Evolutionary conservation across 208 protist genomes (phyloP).

Genomic region (Leishmania amazonensis): DNA sequence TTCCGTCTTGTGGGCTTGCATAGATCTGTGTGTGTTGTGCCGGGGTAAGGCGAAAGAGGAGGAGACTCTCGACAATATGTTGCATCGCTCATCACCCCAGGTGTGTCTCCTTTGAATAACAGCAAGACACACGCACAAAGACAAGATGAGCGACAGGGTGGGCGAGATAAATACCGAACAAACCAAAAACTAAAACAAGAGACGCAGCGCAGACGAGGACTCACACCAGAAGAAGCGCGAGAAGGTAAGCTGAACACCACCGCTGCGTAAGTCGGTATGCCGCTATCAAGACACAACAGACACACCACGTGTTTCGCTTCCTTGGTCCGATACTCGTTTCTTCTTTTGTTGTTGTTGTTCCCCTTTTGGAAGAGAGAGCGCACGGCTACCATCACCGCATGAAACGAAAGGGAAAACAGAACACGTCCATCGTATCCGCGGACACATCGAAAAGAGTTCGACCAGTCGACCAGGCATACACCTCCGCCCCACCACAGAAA

Average conservation of each 20-base stretch:
- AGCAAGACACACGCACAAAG: too few relatives aligned
- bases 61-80: too few relatives aligned
- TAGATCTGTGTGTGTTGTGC: neutral
- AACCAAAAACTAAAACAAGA: neutral
- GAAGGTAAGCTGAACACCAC: too few relatives aligned
- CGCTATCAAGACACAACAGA: neutral
- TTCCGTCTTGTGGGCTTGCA: neutral
- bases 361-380: neutral
- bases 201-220: neutral
- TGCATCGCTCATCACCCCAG: too few relatives aligned
- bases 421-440: neutral
- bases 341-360: neutral
- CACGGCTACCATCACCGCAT: too few relatives aligned
- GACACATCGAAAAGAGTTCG: neutral
- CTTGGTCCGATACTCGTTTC: neutral
- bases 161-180: neutral
- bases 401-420: neutral
- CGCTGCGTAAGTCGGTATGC: too few relatives aligned
- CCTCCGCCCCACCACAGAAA: too few relatives aligned
- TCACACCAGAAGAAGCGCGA: neutral
- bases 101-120: too few relatives aligned
- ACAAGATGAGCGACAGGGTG: slow-evolving; percentile 9
- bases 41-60: neutral
- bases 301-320: neutral
- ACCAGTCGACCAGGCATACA: too few relatives aligned